phyloP scores from a whole-genome alignment of 2,329 filamentous ascomycete species.

The Pseudogymnoascus pannorum region DNA sequence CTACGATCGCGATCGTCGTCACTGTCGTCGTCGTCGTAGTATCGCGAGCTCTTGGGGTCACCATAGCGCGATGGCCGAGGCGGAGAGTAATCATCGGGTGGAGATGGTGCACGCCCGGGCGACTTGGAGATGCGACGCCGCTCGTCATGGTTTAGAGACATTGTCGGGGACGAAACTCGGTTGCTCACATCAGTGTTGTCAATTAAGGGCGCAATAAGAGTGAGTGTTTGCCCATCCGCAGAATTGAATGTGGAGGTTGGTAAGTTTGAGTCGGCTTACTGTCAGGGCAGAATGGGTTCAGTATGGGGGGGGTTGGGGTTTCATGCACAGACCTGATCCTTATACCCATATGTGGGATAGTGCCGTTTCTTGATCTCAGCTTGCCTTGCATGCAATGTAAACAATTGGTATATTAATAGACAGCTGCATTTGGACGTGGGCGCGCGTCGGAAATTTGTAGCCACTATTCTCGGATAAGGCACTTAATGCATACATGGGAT shows the following conservation, averaged over 20 bases:
- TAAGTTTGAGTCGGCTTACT: constrained; percentile 5
- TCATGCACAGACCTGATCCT: constrained; percentile 9
- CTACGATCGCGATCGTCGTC: neutral
- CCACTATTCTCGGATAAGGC: neutral
- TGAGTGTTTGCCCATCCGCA: neutral
- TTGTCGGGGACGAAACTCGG: constrained; percentile 3
- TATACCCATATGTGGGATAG: constrained; percentile 8
- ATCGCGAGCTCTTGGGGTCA: constrained; percentile 4
- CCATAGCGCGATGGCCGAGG: neutral
- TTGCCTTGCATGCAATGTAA: constrained; percentile 3
- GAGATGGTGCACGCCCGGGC: neutral
- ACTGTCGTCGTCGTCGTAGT: neutral
- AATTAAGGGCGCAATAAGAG: constrained; percentile 4
- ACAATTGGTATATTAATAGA: constrained; percentile 4
- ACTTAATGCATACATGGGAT: neutral
- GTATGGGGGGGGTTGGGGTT: constrained; percentile 8
- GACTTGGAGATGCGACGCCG: neutral
- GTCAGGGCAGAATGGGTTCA: constrained; percentile 7
- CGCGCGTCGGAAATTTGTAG: neutral
- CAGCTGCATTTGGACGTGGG: neutral
- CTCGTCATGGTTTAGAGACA: constrained; percentile 6
- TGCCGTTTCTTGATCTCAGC: constrained; percentile 1
- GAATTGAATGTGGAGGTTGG: constrained; percentile 5
- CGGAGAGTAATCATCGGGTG: neutral
- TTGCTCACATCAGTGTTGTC: neutral